A percentile compares a stretch with the other conserved stretches of the same genome.
Evolutionary conservation across 176 grass and related monocot species (phyloP).

Genomic region (Raddia distichophylla): DNA sequence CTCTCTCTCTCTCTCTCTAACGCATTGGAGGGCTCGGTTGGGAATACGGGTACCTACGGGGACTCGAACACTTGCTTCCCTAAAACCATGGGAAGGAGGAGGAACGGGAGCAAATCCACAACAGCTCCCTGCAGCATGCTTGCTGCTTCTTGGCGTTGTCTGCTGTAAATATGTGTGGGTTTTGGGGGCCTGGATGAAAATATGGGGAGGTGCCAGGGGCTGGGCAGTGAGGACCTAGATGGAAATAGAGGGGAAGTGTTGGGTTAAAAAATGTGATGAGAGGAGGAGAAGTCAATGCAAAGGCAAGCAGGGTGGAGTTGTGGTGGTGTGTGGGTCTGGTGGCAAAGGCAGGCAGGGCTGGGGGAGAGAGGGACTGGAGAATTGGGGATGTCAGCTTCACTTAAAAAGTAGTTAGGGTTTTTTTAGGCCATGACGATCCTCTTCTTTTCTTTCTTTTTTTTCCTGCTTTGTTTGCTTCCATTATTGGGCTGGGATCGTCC

Average conservation of each 20-base stretch:
- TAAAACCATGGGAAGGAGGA: no score
- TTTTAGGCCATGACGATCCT: conserved; percentile 4
- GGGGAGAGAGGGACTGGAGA: conserved; percentile 38
- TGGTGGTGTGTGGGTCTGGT: conserved; percentile 38
- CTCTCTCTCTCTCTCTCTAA: not conserved
- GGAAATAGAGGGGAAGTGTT: not conserved
- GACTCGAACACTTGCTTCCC: not conserved
- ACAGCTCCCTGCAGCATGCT: not conserved
- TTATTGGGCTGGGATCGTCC: conserved; percentile 48
- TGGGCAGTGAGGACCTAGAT: not conserved
- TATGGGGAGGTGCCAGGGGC: not conserved
- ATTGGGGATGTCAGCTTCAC: conserved; percentile 30
- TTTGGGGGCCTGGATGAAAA: not conserved
- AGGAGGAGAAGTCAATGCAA: conserved; percentile 5
- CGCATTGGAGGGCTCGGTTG: not conserved
- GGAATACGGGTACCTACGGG: not conserved
- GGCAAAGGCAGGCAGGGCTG: not conserved
- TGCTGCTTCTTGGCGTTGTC: no score
- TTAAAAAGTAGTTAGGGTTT: conserved; percentile 18
- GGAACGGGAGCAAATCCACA: no score
- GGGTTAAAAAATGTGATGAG: not conserved
- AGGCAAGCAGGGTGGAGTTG: not conserved
- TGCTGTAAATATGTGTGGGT: not conserved
- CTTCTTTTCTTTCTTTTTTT: conserved; percentile 39
- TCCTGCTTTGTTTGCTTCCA: conserved; percentile 34